Base-by-base conservation (phyloP, 1,284 basidiomycete species). In the Rhodotorula mucilaginosa region DNA sequence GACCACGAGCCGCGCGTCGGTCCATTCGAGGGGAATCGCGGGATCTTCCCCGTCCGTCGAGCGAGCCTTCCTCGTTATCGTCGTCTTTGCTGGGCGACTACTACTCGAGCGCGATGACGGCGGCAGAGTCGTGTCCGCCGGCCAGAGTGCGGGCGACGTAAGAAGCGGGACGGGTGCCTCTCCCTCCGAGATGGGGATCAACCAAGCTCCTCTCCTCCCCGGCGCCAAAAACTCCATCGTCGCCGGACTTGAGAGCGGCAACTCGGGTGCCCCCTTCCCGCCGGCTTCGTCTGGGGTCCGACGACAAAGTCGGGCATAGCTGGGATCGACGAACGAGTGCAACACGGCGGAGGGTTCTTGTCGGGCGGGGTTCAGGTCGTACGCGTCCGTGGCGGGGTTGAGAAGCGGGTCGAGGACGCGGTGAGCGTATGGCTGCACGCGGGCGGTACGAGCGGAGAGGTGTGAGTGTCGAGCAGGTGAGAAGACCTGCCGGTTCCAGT, bases 151-250 rank as follows among this genome's bases (percentile, higher is more conserved):
- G 39, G 39, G 39, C 39, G 39, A 44, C 39, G 39, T 44, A 44
- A 12, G 12, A 44, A 10, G 39, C 39, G 39, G 39, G 39, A 44
- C 39, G 10, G 39, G 39, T 8, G 10, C 39, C 39, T 44, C 39
- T 13, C 39, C 39, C 39, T 16, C 26, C 5, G 67, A 69, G 21
- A 74, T 12, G 2, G 73, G 73, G 44, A 74, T 31, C 18, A 74
- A 47, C 70, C 70, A 74, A 4, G 59, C 56, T 8, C 73, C 73
- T 23, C 66, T 65, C 5, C 70, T 67, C 23, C 69, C 72, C 12
- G 69, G 67, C 2, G 49, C 10, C 52, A 74, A 63, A 58, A 39
- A 65, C 2, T 52, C 7, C 10, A 49, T 16, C 5, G 67, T 67
- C 21, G 13, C 3, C 3, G 64, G 68, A 15, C 58, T 69, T 19